These are phyloP conservation scores for Thalassiosira pacifica DNA, from an alignment of 352 stramenopile species.

Conservation along the genomic window DNA sequence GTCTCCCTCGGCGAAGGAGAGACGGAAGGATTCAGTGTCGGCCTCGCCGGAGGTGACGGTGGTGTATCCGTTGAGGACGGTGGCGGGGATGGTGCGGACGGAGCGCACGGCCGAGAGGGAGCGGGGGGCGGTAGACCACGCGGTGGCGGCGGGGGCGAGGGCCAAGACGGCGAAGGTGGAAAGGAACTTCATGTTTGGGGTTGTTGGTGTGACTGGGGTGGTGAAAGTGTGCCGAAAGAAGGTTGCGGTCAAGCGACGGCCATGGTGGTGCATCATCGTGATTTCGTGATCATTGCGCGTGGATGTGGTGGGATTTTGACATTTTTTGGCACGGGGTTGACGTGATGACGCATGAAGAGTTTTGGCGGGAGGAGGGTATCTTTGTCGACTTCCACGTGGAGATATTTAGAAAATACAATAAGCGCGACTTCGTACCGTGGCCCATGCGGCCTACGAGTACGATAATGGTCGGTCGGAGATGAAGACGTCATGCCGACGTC, in stretches of 20 bases:
- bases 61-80: slow-evolving; percentile 63
- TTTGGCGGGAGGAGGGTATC: slow-evolving; percentile 1
- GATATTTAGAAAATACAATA: no score
- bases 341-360: not conserved
- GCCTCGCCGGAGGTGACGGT: slow-evolving; percentile 72
- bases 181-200: slow-evolving; percentile 78
- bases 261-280: not conserved
- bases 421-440: no score
- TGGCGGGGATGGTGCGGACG: slow-evolving; percentile 40
- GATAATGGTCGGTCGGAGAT: no score
- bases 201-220: slow-evolving; percentile 1
- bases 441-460: no score
- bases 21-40: slow-evolving; percentile 84
- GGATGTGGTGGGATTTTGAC: no score
- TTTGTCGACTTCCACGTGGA: slow-evolving; percentile 15
- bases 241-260: slow-evolving; percentile 1
- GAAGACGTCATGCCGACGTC: not conserved
- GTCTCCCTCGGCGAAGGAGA: slow-evolving; percentile 76
- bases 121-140: slow-evolving; percentile 47
- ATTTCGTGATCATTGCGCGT: not conserved
- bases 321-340: no score
- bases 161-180: slow-evolving; percentile 62
- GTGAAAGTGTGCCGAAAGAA: slow-evolving; percentile 9
- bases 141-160: slow-evolving; percentile 40
- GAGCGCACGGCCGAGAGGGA: slow-evolving; percentile 4